Evolutionary conservation across 345 rosid species (phyloP), one percentile per base, ranked within the genome.

Genomic region (Nephelium lappaceum): DNA sequence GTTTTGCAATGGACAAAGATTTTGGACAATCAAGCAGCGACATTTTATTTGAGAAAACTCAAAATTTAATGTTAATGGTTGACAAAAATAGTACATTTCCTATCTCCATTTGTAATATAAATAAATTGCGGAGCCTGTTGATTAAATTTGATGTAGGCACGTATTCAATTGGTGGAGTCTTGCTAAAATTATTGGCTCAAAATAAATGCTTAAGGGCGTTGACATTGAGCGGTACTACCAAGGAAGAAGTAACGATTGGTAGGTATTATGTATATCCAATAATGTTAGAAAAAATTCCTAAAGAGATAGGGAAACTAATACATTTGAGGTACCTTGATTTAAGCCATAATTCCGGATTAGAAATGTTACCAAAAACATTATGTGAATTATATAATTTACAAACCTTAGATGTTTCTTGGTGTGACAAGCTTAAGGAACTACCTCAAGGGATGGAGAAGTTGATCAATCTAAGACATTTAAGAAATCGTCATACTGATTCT

Each of bases 311-410:
- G 1, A 36, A 55, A 11, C 47, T 84, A 49, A 49, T 75, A 14
- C 84, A 67, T 24, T 36, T 84, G 36, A 84, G 82, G 47, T 65
- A 72, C 18, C 36, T 84, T 5, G 67, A 75, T 16, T 75, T 84
- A 18, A 75, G 81, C 58, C 8, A 21, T 14, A 69, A 61, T 67
- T 6, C 23, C 5, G 0, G 57, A 10, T 58, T 83, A 71, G 55
- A 42, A 25, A 67, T 36, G 49, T 36, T 83, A 77, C 82, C 82
- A 3, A 64, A 79, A 47, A 62, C 73, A 58, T 0, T 83, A 5
- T 79, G 74, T 51, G 41, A 67, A 38, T 55, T 83, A 10, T 73
- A 23, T 55, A 76, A 79, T 69, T 58, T 83, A 45, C 81, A 72
- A 73, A 51, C 67, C 9, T 42, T 79, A 5, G 45, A 45, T 21